A percentile compares a stretch with the other conserved stretches of the same genome.
Conservation (phyloP, 768 basidiomycete species). For the Hygrocybe coccinea region DNA sequence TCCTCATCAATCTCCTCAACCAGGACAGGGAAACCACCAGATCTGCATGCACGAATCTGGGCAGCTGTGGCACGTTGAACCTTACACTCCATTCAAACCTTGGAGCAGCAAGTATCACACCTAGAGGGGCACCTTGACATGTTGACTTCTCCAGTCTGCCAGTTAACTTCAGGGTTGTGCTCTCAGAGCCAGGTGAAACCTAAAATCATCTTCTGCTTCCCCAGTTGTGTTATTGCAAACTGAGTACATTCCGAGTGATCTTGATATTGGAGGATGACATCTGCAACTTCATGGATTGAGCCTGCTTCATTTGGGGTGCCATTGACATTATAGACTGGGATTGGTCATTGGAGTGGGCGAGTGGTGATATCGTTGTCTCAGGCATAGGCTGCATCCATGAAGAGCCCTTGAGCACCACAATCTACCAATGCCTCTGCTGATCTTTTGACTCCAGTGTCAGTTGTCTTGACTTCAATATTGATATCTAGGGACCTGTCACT, state of each 20-base stretch:
- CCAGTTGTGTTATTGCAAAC: constrained; percentile 16
- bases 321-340: constrained; percentile 10
- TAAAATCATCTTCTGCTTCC: constrained; percentile 17
- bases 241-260: constrained; percentile 1
- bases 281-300: constrained; percentile 15
- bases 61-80: too few relatives aligned
- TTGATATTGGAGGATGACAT: constrained; percentile 14
- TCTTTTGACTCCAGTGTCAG: background rate
- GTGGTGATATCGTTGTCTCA: constrained; percentile 6
- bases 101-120: too few relatives aligned
- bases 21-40: too few relatives aligned
- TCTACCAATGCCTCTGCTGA: constrained; percentile 12
- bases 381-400: constrained; percentile 9
- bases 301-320: constrained; percentile 21
- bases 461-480: constrained; percentile 2
- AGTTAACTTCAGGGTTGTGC: background rate
- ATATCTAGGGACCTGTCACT: constrained; percentile 1
- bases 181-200: constrained; percentile 23
- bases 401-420: constrained; percentile 13
- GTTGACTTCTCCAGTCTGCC: background rate
- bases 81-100: too few relatives aligned
- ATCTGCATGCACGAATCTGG: too few relatives aligned
- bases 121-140: too few relatives aligned
- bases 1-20: too few relatives aligned
- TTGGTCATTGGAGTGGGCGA: constrained; percentile 14